These are phyloP conservation scores for Lunasporangiospora selenospora DNA, from an alignment of 192 early-diverging fungal genomes.

Conservation along the genomic window DNA sequence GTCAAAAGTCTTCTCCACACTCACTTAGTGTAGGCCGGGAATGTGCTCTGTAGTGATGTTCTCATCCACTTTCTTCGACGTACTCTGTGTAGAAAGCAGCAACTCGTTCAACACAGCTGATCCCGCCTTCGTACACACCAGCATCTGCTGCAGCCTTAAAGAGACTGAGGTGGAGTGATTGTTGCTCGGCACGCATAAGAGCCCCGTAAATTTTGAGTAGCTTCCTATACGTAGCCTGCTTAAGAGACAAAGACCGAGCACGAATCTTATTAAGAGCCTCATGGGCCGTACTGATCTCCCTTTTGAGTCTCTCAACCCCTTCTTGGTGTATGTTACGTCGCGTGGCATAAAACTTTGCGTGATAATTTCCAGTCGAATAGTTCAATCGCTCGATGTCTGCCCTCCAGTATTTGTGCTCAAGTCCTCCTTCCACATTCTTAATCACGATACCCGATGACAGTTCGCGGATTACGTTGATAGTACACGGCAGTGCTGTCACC, in stretches of 20 bases:
- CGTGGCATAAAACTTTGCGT: conserved; percentile 12
- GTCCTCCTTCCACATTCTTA: not conserved
- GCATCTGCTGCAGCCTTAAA: conserved; percentile 3
- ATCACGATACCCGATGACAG: not conserved
- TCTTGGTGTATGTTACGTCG: not conserved
- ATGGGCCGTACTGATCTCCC: too few species aligned
- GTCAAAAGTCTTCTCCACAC: too few species aligned
- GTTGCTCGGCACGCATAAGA: not conserved
- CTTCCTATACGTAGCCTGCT: too few species aligned
- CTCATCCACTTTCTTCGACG: too few species aligned
- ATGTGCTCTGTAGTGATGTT: too few species aligned
- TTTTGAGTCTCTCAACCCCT: too few species aligned
- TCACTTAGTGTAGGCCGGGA: too few species aligned
- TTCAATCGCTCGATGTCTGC: not conserved
- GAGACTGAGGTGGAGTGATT: not conserved
- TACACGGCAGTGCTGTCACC: not conserved
- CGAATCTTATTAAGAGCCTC: too few species aligned
- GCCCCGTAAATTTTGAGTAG: not conserved
- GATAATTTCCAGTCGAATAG: not conserved
- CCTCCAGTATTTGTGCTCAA: not conserved
- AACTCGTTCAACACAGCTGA: not conserved
- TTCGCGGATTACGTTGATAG: not conserved
- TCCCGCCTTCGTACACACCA: not conserved
- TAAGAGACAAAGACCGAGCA: too few species aligned
- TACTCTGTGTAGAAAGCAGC: not conserved